Conservation (phyloP, 257 asterid species). For the Nicotiana attenuata region DNA sequence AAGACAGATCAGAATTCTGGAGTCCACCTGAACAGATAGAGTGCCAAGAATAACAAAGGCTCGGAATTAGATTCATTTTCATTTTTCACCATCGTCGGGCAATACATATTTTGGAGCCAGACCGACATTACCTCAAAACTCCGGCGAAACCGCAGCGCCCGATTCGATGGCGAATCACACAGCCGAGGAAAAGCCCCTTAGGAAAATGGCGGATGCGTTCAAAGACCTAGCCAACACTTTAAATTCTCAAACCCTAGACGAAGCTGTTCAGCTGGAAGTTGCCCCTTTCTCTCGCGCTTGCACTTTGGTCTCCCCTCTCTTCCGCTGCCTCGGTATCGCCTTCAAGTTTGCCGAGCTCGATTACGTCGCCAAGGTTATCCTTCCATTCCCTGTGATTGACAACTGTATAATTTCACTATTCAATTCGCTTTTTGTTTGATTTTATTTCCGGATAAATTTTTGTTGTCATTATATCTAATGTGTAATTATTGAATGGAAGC, state of each 20-base stretch:
- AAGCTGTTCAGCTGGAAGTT: slow-evolving; percentile 51
- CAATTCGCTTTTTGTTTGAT: background rate
- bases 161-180: slow-evolving; percentile 20
- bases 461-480: background rate
- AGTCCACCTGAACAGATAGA: background rate
- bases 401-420: background rate
- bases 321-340: slow-evolving; percentile 92
- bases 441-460: background rate
- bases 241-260: slow-evolving; percentile 29
- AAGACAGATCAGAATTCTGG: background rate
- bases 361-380: slow-evolving; percentile 71
- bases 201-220: slow-evolving; percentile 75
- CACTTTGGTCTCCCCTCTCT: slow-evolving; percentile 82
- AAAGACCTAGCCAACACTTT: slow-evolving; percentile 43
- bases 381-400: background rate
- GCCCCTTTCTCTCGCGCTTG: slow-evolving; percentile 71
- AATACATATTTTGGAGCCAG: background rate
- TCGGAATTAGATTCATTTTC: background rate
- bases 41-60: background rate
- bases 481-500: background rate
- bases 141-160: background rate
- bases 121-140: background rate
- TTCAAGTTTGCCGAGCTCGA: slow-evolving; percentile 91
- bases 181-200: slow-evolving; percentile 51
- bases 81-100: background rate